phyloP scores from a whole-genome alignment of 176 grass and related monocot genomes.

The Zoysia japonica region DNA sequence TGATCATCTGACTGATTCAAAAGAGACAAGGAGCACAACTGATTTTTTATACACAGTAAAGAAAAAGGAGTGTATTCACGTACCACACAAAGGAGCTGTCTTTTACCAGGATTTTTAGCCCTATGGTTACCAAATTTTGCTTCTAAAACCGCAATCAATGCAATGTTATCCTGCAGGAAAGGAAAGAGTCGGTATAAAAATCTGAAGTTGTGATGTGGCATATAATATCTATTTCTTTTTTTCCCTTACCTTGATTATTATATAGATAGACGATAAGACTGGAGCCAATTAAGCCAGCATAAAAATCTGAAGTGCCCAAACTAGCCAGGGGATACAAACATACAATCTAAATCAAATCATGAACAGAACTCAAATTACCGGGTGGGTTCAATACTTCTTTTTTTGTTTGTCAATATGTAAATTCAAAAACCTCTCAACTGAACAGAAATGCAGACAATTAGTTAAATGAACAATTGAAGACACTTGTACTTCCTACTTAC shows the following conservation, averaged over 20 bases:
- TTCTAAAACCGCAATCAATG: slow-evolving; percentile 89
- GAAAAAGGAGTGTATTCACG: slow-evolving; percentile 32
- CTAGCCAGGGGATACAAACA: too few relatives aligned
- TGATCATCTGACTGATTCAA: not conserved
- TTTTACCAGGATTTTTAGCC: slow-evolving; percentile 93
- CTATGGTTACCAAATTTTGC: slow-evolving; percentile 86
- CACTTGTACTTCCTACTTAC: not conserved
- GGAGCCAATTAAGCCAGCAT: too few relatives aligned
- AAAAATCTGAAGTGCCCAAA: too few relatives aligned
- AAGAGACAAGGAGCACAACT: slow-evolving; percentile 13
- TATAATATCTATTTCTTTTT: slow-evolving; percentile 11
- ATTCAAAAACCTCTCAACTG: not conserved
- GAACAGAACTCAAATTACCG: too few relatives aligned
- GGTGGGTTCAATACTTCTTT: not conserved
- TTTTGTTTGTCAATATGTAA: too few relatives aligned
- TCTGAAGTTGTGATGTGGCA: not conserved
- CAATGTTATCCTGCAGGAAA: slow-evolving; percentile 86
- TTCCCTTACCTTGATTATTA: slow-evolving; percentile 58
- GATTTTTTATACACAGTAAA: not conserved
- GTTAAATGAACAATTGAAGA: not conserved
- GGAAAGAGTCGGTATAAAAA: slow-evolving; percentile 6
- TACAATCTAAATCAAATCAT: too few relatives aligned
- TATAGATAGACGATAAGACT: too few relatives aligned
- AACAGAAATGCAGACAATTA: not conserved
- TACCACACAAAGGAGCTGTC: slow-evolving; percentile 98